Percentiles rank a stretch among this genome's conserved stretches.
phyloP scores from a whole-genome alignment of 1,139 yeast species.

The Schizosaccharomyces versatilis region DNA sequence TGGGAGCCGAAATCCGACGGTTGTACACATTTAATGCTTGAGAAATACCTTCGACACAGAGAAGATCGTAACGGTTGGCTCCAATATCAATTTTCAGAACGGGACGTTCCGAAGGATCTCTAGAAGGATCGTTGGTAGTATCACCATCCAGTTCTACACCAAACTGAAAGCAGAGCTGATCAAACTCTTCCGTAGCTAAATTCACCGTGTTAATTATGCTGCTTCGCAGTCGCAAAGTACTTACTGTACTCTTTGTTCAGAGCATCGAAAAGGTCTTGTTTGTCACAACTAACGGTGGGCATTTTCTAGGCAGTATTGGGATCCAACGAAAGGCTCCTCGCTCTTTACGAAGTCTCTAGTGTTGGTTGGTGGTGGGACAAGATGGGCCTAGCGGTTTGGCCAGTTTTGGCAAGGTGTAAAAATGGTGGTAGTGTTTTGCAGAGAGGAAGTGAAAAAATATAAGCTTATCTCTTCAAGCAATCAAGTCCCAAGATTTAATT shows the following conservation, averaged over 20 bases:
- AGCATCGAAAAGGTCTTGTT: constrained; percentile 66
- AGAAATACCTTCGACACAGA: constrained; percentile 94
- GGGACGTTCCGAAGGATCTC: constrained; percentile 61
- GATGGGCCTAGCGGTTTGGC: too few relatives aligned
- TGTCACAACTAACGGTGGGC: constrained; percentile 95
- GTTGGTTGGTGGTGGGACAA: too few relatives aligned
- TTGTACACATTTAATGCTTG: constrained; percentile 81
- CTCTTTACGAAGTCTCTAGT: too few relatives aligned
- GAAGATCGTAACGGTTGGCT: constrained; percentile 92
- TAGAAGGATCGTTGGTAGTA: constrained; percentile 19
- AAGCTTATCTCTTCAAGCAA: too few relatives aligned
- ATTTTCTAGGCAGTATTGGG: constrained; percentile 20
- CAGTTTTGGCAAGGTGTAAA: too few relatives aligned
- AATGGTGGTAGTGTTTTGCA: too few relatives aligned
- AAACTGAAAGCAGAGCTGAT: constrained; percentile 88
- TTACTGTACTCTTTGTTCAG: constrained; percentile 25
- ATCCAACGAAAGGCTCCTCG: too few relatives aligned
- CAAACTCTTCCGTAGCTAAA: constrained; percentile 63
- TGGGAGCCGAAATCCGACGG: constrained; percentile 45
- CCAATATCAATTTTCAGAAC: constrained; percentile 92
- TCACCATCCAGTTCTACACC: constrained; percentile 97
- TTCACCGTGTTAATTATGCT: background rate
- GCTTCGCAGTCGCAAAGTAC: background rate
- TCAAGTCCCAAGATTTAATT: too few relatives aligned
- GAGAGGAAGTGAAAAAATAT: too few relatives aligned